Base-by-base conservation (phyloP, 371 early-diverging fungal species). In the Lichtheimia ornata region DNA sequence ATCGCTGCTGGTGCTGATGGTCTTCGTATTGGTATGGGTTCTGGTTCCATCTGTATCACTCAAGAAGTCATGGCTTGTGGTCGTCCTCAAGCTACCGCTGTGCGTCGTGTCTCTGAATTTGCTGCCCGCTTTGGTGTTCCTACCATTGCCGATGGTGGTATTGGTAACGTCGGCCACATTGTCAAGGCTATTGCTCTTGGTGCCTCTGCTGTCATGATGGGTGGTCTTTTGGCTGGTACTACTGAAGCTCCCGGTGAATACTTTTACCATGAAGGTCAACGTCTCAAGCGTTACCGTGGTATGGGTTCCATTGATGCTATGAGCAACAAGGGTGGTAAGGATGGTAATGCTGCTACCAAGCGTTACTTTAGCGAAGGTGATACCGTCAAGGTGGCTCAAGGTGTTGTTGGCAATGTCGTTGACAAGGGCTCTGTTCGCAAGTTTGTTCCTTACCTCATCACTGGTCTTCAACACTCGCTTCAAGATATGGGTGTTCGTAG, bases 31-130 rank as follows among this genome's bases (percentile, higher is more conserved):
- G 98, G 98, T 63, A 97, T 97, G 98, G 98, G 98, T 53, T 90
- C 91, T 61, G 98, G 98, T 24, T 92, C 93, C 28, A 97, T 97
- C 75, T 97, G 98, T 86, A 97, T 96, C 64, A 97, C 97, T 42
- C 97, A 97, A 74, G 98, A 97, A 84, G 96, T 97, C 67, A 97
- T 96, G 96, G 97, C 97, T 28, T 94, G 95, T 64, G 98, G 98
- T 70, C 91, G 98, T 69, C 97, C 97, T 45, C 98, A 97, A 75
- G 98, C 94, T n/a, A 96, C 97, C 17, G 98, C 96, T 27, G 98
- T 98, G 53, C 95, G 86, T 84, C 91, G 90, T 73, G 97, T 98
- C 20, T 90, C 96, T 30, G 85, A 94, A 78, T 96, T 91, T 72
- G 94, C 95, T 50, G 82, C 90, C 69, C 84, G 88, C 72, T 96